A percentile compares a stretch with the other conserved stretches of the same genome.
phyloP scores from a whole-genome alignment of 306 rosid species.

The Vigna reflexopilosa region DNA sequence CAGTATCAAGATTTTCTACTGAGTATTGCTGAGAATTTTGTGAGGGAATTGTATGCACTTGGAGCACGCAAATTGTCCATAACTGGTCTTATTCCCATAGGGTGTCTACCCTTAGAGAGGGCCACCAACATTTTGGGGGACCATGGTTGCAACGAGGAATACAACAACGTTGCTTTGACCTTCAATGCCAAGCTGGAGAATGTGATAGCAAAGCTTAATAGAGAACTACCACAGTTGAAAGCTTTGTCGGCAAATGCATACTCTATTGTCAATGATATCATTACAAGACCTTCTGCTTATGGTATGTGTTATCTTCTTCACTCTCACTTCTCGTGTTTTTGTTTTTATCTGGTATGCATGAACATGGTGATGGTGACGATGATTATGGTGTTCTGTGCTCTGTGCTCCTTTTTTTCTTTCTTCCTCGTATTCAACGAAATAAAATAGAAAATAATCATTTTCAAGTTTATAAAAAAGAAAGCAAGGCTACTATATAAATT shows the following conservation, averaged over 20 bases:
- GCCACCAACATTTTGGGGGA: slow-evolving; percentile 23
- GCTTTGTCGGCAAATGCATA: slow-evolving; percentile 35
- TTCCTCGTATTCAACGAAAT: too few species aligned
- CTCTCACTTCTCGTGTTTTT: too few species aligned
- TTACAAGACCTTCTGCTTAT: slow-evolving; percentile 42
- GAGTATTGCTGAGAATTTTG: slow-evolving; percentile 38
- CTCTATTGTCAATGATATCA: slow-evolving; percentile 21
- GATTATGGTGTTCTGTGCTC: too few species aligned
- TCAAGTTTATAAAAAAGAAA: too few species aligned
- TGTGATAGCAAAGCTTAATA: slow-evolving; percentile 36
- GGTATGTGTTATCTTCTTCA: slow-evolving; percentile 34
- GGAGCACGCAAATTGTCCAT: slow-evolving; percentile 47
- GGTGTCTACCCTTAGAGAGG: slow-evolving; percentile 55
- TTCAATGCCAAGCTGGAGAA: slow-evolving; percentile 47
- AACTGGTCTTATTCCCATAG: slow-evolving; percentile 47
- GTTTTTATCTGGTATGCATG: too few species aligned
- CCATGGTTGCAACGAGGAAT: slow-evolving; percentile 47
- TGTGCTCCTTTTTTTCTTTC: too few species aligned
- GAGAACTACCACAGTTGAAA: slow-evolving; percentile 34
- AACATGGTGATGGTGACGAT: too few species aligned
- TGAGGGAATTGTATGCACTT: slow-evolving; percentile 44
- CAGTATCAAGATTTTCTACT: slow-evolving; percentile 51
- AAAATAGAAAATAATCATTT: too few species aligned
- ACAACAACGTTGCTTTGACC: slow-evolving; percentile 44
- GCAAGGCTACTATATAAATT: too few species aligned